These are phyloP conservation scores for Nannizziopsis barbatae DNA, from an alignment of 2,329 filamentous ascomycete genomes.

Conservation along the genomic window DNA sequence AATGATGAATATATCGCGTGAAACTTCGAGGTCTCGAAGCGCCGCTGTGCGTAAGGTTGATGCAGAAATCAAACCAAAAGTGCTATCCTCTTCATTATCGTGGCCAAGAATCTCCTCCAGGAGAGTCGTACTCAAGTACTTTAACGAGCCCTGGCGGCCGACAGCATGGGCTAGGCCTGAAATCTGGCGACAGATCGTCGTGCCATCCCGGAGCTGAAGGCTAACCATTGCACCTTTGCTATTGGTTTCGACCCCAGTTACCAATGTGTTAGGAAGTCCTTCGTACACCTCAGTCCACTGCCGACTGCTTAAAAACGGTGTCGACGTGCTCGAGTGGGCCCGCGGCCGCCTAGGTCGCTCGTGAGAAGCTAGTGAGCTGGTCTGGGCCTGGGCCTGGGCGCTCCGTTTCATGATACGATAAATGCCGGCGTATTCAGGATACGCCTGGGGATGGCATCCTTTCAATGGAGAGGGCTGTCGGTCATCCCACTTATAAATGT, in stretches of 20 bases:
- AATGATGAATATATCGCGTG: slow-evolving; percentile 44
- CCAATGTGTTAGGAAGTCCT: slow-evolving; percentile 44
- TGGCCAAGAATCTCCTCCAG: slow-evolving; percentile 38
- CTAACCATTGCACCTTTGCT: slow-evolving; percentile 30
- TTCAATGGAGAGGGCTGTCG: slow-evolving; percentile 46
- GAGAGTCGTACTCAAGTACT: slow-evolving; percentile 40
- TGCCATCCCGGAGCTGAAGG: slow-evolving; percentile 36
- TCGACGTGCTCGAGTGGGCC: slow-evolving; percentile 27
- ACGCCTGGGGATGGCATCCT: slow-evolving; percentile 49
- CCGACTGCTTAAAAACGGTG: slow-evolving; percentile 38
- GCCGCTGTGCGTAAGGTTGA: slow-evolving; percentile 45
- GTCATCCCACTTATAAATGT: slow-evolving; percentile 49
- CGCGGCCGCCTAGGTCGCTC: slow-evolving; percentile 18
- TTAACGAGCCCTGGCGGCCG: slow-evolving; percentile 45
- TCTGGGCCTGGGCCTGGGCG: slow-evolving; percentile 19
- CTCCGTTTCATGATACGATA: slow-evolving; percentile 51
- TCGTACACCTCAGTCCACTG: slow-evolving; percentile 44
- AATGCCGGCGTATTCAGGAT: slow-evolving; percentile 51
- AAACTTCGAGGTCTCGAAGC: slow-evolving; percentile 43
- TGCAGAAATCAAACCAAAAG: slow-evolving; percentile 36
- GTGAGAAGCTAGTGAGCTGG: neutral
- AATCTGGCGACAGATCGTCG: slow-evolving; percentile 36
- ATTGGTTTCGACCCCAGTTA: slow-evolving; percentile 31
- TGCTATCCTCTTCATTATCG: slow-evolving; percentile 12
- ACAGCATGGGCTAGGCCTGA: slow-evolving; percentile 45